Conservation (phyloP, 306 rosid species). For the Trifolium repens region DNA sequence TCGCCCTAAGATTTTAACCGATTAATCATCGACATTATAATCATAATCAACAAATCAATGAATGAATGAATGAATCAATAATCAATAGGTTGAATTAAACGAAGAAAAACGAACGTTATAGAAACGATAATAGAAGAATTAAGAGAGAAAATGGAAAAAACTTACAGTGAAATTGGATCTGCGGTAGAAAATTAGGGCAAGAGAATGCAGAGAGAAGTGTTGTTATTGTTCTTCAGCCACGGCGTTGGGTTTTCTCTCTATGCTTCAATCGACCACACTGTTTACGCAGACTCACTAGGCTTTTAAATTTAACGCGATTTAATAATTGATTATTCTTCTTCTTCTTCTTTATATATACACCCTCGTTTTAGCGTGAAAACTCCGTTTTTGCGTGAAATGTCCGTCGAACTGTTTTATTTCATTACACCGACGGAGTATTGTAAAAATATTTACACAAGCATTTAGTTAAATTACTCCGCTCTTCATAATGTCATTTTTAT, state of each 20-base stretch:
- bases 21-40: conserved; percentile 4
- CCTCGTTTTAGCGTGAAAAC: no score
- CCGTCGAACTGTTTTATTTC: no score
- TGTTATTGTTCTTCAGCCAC: no score
- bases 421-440: no score
- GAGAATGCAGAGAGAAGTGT: conserved; percentile 13
- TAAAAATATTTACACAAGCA: no score
- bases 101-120: background rate
- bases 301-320: no score
- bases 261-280: background rate
- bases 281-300: background rate
- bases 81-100: background rate
- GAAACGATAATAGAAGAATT: background rate
- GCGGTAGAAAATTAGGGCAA: background rate
- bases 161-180: conserved; percentile 22
- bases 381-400: no score
- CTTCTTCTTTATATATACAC: background rate
- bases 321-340: background rate
- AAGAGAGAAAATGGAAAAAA: background rate
- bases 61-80: background rate
- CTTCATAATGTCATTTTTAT: no score
- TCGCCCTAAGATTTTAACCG: background rate
- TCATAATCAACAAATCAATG: background rate
- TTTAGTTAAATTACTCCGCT: no score
- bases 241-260: background rate